Base-by-base conservation (phyloP, 768 basidiomycete genomes). In the Auricularia sp. region DNA sequence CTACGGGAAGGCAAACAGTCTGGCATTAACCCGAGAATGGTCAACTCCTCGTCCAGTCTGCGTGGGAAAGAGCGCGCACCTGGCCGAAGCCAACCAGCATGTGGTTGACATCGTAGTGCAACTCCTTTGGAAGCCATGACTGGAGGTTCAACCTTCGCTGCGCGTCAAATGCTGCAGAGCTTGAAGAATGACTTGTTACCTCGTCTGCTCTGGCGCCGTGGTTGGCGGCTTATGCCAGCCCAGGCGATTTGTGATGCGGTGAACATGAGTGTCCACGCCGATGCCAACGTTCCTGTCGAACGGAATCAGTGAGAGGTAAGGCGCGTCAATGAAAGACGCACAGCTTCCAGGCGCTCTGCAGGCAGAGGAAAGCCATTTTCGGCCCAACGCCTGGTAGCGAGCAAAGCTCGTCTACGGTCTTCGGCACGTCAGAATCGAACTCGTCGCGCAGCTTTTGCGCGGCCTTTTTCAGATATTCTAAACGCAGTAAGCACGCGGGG, bases 211-310 rank as follows among this genome's bases (percentile, higher is more conserved):
- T 0, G 95, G 91, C 2, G 79, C 89, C 71, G 87, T 90, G 1
- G 94, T 95, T 5, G 85, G 85, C 2, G 83, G 85, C 66, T 85
- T 83, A 74, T 98, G 96, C 96, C 96, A 99, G 47, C 90, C 87
- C 1, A 99, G 75, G 16, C 94, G 80, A 69, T 98, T 95, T 34
- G 94, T 94, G 63, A 99, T 98, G 5, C 96, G 80, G 69, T 98
- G 94, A 6, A 98, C 94, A 73, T 99, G 96, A 0, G 93, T 90
- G 69, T 99, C 96, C 0, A 98, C 96, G 0, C 95, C 96, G 39
- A 98, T 96, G 1, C 96, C 96, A 33, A 82, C 79, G 69, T 94
- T 92, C 58, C 90, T 93, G 71, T 5, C 8, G 34, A 42, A 51
- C 21, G 56, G 7, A 7, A 61, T n/a, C 36, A 33, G 63, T 47